phyloP scores from a whole-genome alignment of 805 yeast species.

The Sungouiella thailandica region DNA sequence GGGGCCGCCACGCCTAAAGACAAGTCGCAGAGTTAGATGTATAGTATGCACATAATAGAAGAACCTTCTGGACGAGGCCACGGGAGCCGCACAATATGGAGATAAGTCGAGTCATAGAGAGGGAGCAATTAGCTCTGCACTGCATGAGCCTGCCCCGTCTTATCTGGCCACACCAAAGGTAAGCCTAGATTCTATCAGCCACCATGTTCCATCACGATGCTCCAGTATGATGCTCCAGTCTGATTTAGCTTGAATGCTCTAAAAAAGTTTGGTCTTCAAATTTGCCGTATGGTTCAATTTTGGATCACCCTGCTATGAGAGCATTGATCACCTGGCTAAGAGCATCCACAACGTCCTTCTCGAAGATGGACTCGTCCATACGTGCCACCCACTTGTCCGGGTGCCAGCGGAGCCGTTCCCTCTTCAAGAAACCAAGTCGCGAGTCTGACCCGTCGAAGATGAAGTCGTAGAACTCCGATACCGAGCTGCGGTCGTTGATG shows the following conservation, averaged over 20 bases:
- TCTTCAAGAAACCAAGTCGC: constrained; percentile 25
- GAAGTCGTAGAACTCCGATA: constrained; percentile 23
- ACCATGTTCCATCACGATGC: neutral
- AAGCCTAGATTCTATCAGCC: too few relatives aligned
- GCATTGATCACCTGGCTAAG: constrained; percentile 29
- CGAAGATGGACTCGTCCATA: constrained; percentile 17
- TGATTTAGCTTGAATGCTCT: too few relatives aligned
- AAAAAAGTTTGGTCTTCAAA: too few relatives aligned
- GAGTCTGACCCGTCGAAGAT: constrained; percentile 10
- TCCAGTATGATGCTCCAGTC: constrained; percentile 1
- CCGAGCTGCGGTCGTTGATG: constrained; percentile 19
- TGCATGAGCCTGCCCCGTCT: too few relatives aligned
- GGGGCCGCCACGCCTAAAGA: constrained; percentile 17
- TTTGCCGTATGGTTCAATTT: constrained; percentile 1
- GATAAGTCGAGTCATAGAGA: too few relatives aligned
- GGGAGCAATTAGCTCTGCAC: too few relatives aligned
- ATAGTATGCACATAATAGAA: too few relatives aligned
- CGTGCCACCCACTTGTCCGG: constrained; percentile 55
- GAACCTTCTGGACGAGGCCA: too few relatives aligned
- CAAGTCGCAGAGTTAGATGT: too few relatives aligned
- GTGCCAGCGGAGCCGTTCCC: constrained; percentile 63
- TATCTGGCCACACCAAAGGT: too few relatives aligned
- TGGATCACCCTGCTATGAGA: constrained; percentile 9
- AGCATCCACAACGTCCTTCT: constrained; percentile 23
- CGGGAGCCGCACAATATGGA: too few relatives aligned